These are phyloP conservation scores for Penicillium concentricum DNA, from an alignment of 2,329 filamentous ascomycete species.

Conservation along the genomic window DNA sequence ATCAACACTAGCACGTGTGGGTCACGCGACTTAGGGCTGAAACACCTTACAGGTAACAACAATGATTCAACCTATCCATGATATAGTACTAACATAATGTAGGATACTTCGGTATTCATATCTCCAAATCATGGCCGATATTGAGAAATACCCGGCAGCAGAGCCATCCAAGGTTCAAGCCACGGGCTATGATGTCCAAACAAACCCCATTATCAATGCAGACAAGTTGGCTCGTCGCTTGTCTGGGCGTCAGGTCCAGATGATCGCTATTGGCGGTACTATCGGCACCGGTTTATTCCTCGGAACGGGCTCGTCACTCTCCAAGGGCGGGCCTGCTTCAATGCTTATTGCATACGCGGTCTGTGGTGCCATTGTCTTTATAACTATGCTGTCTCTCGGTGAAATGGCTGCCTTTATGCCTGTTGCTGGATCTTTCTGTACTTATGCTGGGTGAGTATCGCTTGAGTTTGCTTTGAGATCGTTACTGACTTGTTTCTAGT, in stretches of 20 bases:
- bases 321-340: conserved; percentile 60
- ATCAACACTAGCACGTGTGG: conserved; percentile 8
- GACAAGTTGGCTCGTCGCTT: conserved; percentile 57
- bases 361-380: conserved; percentile 57
- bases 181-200: conserved; percentile 7
- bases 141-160: conserved; percentile 25
- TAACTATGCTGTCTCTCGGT: conserved; percentile 59
- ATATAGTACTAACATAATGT: not conserved
- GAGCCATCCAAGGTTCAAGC: conserved; percentile 14
- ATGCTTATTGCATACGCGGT: conserved; percentile 59
- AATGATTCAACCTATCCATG: not conserved
- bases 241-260: conserved; percentile 63
- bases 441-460: conserved; percentile 50
- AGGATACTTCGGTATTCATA: not conserved
- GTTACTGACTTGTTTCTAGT: conserved; percentile 20
- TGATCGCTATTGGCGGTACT: conserved; percentile 58
- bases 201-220: conserved; percentile 30
- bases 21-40: conserved; percentile 20
- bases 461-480: not conserved
- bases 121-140: conserved; percentile 17
- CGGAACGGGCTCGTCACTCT: conserved; percentile 60
- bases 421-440: conserved; percentile 56
- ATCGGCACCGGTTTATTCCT: conserved; percentile 60
- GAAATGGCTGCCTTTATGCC: conserved; percentile 62
- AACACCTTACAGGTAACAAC: not conserved